Conservation (phyloP, 2,329 filamentous ascomycete genomes). For the Moelleriella libera region DNA sequence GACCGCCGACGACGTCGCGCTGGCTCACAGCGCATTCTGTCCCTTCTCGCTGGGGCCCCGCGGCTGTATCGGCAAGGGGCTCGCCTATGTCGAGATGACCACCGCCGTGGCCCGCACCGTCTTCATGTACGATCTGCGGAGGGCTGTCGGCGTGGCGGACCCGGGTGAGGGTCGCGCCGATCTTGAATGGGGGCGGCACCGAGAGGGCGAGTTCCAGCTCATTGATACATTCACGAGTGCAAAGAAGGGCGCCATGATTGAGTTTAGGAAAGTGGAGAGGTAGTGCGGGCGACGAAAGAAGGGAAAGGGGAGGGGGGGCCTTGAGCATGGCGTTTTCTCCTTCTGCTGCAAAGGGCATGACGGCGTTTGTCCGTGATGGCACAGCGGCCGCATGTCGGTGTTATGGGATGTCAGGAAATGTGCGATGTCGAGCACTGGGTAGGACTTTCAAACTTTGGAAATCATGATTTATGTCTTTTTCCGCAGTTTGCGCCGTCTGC, state of each 20-base stretch:
- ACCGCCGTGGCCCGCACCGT: conserved; percentile 47
- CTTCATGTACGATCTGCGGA: conserved; percentile 46
- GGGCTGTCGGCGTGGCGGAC: conserved; percentile 31
- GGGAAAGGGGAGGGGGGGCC: no score
- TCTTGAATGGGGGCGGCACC: conserved; percentile 39
- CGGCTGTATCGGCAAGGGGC: conserved; percentile 58
- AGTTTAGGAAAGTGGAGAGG: conserved; percentile 31
- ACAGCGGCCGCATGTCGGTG: no score
- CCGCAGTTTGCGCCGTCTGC: no score
- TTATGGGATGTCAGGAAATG: no score
- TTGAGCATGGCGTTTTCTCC: no score
- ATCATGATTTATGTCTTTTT: no score
- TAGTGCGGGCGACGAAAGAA: neutral
- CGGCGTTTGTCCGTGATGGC: no score
- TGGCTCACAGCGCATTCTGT: conserved; percentile 56
- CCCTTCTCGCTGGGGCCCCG: conserved; percentile 58
- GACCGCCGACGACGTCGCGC: conserved; percentile 34
- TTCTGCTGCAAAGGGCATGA: no score
- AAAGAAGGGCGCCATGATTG: conserved; percentile 57
- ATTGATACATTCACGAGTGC: conserved; percentile 59
- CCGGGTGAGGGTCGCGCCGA: conserved; percentile 35
- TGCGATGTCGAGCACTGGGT: no score
- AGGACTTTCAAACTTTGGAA: no score
- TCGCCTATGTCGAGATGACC: conserved; percentile 55
- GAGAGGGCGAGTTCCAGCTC: conserved; percentile 50